A percentile compares a stretch with the other conserved stretches of the same genome.
phyloP scores from a whole-genome alignment of 345 rosid species.

The Passiflora organensis region DNA sequence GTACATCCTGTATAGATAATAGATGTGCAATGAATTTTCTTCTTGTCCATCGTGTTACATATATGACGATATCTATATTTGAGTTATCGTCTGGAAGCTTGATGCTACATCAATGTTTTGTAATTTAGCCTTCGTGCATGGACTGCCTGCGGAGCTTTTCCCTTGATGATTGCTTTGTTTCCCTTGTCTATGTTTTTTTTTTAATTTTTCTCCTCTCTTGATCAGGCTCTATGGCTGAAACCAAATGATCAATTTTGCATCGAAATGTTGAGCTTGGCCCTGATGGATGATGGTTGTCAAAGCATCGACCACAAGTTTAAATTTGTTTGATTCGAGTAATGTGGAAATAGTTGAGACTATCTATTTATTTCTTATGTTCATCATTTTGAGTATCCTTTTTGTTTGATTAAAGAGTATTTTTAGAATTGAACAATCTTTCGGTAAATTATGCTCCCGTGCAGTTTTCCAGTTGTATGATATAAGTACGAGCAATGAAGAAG shows the following conservation, averaged over 20 bases:
- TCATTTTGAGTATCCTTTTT: no score
- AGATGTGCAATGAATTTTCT: no score
- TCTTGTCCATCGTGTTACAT: no score
- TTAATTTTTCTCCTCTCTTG: not conserved
- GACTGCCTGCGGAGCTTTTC: not conserved
- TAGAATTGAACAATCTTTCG: no score
- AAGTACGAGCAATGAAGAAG: no score
- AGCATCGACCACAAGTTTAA: slow-evolving; percentile 56
- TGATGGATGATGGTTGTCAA: slow-evolving; percentile 55
- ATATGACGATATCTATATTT: not conserved
- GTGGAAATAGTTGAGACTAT: no score
- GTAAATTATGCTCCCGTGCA: no score
- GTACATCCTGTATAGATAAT: no score
- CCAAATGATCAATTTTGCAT: slow-evolving; percentile 83
- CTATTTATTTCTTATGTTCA: no score
- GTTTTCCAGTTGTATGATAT: no score
- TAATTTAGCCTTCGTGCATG: not conserved
- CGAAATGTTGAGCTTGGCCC: slow-evolving; percentile 80
- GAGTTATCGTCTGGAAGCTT: not conserved
- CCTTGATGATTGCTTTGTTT: not conserved
- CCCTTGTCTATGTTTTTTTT: not conserved
- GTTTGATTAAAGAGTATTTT: no score
- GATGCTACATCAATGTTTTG: not conserved
- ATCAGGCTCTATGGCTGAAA: slow-evolving; percentile 77
- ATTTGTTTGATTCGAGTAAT: slow-evolving; percentile 7